Percentiles rank a stretch among this genome's conserved stretches.
phyloP scores from a whole-genome alignment of 1,139 yeast genomes.

The Geotrichum macrosporum region DNA sequence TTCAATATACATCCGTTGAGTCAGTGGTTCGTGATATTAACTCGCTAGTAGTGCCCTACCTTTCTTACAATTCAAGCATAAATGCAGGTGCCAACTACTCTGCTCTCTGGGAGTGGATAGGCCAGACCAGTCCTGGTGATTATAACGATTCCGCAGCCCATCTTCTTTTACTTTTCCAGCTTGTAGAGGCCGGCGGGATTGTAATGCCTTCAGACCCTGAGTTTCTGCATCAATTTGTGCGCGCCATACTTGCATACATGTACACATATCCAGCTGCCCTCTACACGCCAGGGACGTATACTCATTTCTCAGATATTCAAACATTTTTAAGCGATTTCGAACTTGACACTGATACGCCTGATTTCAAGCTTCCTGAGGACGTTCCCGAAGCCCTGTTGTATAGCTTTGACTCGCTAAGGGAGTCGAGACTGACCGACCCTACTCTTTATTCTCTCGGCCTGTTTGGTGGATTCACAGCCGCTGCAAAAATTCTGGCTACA shows the following conservation, averaged over 20 bases:
- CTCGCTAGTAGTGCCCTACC: conserved; percentile 27
- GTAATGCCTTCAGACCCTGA: conserved; percentile 13
- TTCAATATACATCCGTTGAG: conserved; percentile 23
- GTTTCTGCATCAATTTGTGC: conserved; percentile 6
- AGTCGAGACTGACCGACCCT: conserved; percentile 10
- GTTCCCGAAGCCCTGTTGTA: conserved; percentile 12
- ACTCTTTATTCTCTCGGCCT: conserved; percentile 11
- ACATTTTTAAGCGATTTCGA: conserved; percentile 17
- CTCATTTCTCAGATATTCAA: conserved; percentile 20
- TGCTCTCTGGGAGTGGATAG: conserved; percentile 25
- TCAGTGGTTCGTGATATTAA: conserved; percentile 27
- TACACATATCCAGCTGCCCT: conserved; percentile 13
- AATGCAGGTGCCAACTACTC: conserved; percentile 20
- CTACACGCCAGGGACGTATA: conserved; percentile 10
- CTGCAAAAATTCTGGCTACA: conserved; percentile 15
- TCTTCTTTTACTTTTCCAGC: conserved; percentile 10
- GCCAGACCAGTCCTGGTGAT: conserved; percentile 13
- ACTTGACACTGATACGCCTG: conserved; percentile 18
- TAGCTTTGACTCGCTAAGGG: conserved; percentile 12
- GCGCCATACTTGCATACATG: conserved; percentile 14
- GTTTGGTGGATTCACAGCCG: conserved; percentile 15
- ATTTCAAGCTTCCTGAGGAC: conserved; percentile 18
- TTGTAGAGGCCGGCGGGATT: conserved; percentile 15
- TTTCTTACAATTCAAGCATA: conserved; percentile 21
- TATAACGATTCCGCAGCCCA: conserved; percentile 16